phyloP scores from a whole-genome alignment of 1,284 basidiomycete species.

The Sporisorium iseilematis-ciliati region DNA sequence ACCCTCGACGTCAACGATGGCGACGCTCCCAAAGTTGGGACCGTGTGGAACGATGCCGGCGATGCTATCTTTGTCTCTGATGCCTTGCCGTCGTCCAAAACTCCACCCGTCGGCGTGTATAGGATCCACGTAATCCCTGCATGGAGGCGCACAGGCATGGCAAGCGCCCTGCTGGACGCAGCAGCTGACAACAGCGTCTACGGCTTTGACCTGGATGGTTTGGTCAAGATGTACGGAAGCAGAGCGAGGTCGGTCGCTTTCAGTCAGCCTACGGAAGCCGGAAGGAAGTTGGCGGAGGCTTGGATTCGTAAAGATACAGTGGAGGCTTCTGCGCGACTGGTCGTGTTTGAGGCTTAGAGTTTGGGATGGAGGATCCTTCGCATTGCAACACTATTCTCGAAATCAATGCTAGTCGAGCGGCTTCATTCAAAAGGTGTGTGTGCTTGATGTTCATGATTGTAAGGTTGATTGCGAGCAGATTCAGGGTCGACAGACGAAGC shows the following conservation, averaged over 20 bases:
- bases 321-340: conserved; percentile 17
- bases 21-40: conserved; percentile 9
- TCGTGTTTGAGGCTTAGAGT: conserved; percentile 47
- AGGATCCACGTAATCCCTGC: conserved; percentile 58
- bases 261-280: conserved; percentile 64
- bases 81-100: conserved; percentile 37
- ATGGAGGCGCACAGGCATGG: conserved; percentile 55
- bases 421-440: neutral
- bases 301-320: conserved; percentile 46
- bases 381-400: too few species aligned
- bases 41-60: conserved; percentile 47
- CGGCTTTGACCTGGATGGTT: conserved; percentile 34
- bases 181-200: conserved; percentile 58
- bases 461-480: neutral
- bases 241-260: conserved; percentile 55
- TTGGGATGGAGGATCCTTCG: neutral
- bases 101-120: conserved; percentile 57
- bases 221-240: conserved; percentile 41
- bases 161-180: conserved; percentile 50
- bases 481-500: neutral
- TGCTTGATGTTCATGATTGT: neutral
- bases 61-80: conserved; percentile 53
- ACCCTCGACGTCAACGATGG: neutral
- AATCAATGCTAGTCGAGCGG: neutral
- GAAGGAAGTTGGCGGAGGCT: conserved; percentile 51